A percentile compares a stretch with the other conserved stretches of the same genome.
Evolutionary conservation across 1,139 yeast species (phyloP).

Genomic region (Saccharomycopsis crataegensis): DNA sequence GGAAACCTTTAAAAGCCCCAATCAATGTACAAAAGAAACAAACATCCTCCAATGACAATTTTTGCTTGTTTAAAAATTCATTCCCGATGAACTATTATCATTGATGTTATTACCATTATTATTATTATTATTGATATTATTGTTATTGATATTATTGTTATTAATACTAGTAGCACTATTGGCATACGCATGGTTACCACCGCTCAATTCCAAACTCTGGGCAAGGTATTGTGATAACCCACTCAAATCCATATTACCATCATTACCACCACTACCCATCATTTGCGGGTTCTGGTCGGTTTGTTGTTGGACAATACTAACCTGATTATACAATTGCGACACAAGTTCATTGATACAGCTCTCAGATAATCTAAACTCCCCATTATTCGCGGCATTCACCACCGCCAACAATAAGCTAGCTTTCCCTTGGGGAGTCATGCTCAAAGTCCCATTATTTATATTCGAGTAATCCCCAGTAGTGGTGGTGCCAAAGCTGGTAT

Average conservation of each 20-base stretch:
- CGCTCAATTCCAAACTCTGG: conserved; percentile 1
- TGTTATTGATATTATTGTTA: too few relatives aligned
- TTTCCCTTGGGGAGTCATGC: conserved; percentile 10
- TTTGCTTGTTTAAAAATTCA: too few relatives aligned
- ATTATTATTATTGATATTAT: too few relatives aligned
- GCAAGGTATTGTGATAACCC: conserved; percentile 4
- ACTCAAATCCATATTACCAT: conserved; percentile 1
- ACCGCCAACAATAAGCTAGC: conserved; percentile 11
- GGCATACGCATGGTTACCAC: too few relatives aligned
- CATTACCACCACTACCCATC: not conserved
- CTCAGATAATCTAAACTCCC: conserved; percentile 16
- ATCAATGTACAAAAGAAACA: too few relatives aligned
- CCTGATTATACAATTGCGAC: conserved; percentile 1
- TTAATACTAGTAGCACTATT: too few relatives aligned
- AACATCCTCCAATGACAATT: too few relatives aligned
- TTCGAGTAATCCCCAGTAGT: not conserved
- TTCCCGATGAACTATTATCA: too few relatives aligned
- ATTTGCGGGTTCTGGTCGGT: not conserved
- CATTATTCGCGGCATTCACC: conserved; percentile 14
- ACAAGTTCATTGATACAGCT: conserved; percentile 15
- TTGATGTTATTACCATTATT: too few relatives aligned
- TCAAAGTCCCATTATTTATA: not conserved
- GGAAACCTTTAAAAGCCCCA: too few relatives aligned
- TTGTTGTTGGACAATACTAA: not conserved
- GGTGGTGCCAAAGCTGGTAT: not conserved